Percentiles rank a stretch among this genome's conserved stretches.
These are phyloP conservation scores for Yamadazyma oceani DNA, from an alignment of 1,139 yeast genomes.

Conservation along the genomic window DNA sequence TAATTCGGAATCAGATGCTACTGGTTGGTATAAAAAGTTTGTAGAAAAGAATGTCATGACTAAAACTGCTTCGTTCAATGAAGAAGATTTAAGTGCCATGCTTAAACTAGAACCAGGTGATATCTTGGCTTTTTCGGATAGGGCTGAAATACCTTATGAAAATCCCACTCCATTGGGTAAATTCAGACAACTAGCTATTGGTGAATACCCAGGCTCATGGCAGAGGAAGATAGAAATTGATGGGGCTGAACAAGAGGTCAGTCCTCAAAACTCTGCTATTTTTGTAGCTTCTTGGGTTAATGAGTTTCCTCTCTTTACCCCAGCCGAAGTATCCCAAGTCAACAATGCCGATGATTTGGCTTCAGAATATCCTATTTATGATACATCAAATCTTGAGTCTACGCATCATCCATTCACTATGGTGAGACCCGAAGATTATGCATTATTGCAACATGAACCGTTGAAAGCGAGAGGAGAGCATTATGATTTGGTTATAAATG, in stretches of 20 bases:
- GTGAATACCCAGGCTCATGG: constrained; percentile 52
- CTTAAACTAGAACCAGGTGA: constrained; percentile 65
- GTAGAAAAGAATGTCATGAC: constrained; percentile 31
- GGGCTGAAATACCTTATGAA: constrained; percentile 71
- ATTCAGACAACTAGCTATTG: constrained; percentile 71
- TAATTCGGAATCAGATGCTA: constrained; percentile 32
- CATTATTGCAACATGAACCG: constrained; percentile 53
- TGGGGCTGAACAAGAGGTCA: constrained; percentile 16
- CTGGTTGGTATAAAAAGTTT: constrained; percentile 43
- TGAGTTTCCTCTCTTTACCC: constrained; percentile 88
- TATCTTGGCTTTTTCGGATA: constrained; percentile 68
- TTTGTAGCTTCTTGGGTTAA: constrained; percentile 84
- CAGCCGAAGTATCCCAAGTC: constrained; percentile 40
- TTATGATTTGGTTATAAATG: constrained; percentile 90
- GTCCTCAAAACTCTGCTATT: constrained; percentile 23
- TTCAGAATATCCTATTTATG: constrained; percentile 60
- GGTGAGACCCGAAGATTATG: constrained; percentile 73
- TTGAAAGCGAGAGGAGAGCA: constrained; percentile 83
- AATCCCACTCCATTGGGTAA: constrained; percentile 95
- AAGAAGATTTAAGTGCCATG: constrained; percentile 22
- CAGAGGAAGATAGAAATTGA: constrained; percentile 34
- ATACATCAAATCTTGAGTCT: constrained; percentile 49
- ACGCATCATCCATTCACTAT: constrained; percentile 98
- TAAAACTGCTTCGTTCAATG: constrained; percentile 17
- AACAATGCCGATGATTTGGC: constrained; percentile 15